Evolutionary conservation across 1,284 basidiomycete genomes (phyloP).

Genomic region (Clitocybe nebularis): DNA sequence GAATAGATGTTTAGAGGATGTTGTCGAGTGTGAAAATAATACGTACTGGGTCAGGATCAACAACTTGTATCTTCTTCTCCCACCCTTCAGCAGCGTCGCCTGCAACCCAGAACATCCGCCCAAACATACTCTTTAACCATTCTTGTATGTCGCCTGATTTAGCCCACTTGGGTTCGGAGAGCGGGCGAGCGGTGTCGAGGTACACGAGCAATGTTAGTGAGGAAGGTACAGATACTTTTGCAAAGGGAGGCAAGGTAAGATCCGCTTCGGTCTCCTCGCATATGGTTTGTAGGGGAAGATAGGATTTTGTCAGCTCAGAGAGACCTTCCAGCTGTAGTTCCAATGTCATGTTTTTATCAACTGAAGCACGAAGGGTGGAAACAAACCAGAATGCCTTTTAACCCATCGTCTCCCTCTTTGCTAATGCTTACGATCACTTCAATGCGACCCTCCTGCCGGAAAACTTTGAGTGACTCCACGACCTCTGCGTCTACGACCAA

Average conservation of each 20-base stretch:
- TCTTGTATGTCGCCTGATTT: slow-evolving; percentile 91
- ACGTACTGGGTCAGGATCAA: slow-evolving; percentile 92
- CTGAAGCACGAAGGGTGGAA: slow-evolving; percentile 3
- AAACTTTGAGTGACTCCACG: slow-evolving; percentile 78
- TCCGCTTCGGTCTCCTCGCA: slow-evolving; percentile 45
- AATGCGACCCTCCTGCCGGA: slow-evolving; percentile 79
- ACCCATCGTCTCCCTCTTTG: slow-evolving; percentile 47
- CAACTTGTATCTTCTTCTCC: slow-evolving; percentile 89
- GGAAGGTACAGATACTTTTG: slow-evolving; percentile 46
- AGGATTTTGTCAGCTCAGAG: slow-evolving; percentile 68
- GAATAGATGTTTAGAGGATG: too few relatives aligned
- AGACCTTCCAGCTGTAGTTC: slow-evolving; percentile 65
- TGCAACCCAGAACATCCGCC: slow-evolving; percentile 74
- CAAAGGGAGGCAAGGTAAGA: slow-evolving; percentile 65
- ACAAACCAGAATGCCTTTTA: slow-evolving; percentile 75
- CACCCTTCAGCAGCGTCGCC: slow-evolving; percentile 76
- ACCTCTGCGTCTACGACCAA: slow-evolving; percentile 88
- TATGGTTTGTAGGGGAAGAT: slow-evolving; percentile 52
- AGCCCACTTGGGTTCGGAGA: slow-evolving; percentile 95
- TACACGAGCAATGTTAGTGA: slow-evolving; percentile 58
- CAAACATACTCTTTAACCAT: slow-evolving; percentile 88
- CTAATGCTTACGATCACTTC: slow-evolving; percentile 72
- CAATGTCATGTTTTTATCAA: neutral
- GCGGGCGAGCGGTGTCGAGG: slow-evolving; percentile 81
- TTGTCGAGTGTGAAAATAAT: too few relatives aligned